Conservation (phyloP, 495 filamentous ascomycete species). For the Hypomontagnella submonticulosa region DNA sequence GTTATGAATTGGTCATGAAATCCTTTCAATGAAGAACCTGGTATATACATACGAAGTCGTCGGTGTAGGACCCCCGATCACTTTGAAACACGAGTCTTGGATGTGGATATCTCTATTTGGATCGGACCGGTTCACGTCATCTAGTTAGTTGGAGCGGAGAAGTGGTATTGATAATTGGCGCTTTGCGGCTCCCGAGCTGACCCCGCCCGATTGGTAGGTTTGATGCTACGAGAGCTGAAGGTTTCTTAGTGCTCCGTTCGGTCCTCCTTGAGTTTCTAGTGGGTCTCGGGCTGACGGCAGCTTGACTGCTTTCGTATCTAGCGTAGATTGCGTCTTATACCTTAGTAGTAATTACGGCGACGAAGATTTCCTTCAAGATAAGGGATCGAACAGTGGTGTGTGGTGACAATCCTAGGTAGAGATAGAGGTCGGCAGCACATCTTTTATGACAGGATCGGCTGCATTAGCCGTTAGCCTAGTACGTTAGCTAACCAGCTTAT, state of each 20-base stretch:
- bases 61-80: constrained; percentile 6
- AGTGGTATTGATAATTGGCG: constrained; percentile 10
- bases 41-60: constrained; percentile 4
- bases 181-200: constrained; percentile 29
- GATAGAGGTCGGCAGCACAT: neutral
- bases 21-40: constrained; percentile 9
- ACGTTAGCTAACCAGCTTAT: constrained; percentile 18
- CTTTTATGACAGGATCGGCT: constrained; percentile 2
- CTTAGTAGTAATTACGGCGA: too few species aligned
- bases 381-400: constrained; percentile 25
- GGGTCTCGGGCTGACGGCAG: constrained; percentile 20
- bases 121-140: constrained; percentile 41
- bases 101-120: constrained; percentile 17
- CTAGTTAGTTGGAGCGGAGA: constrained; percentile 17
- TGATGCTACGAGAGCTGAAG: neutral
- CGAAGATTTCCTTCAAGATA: constrained; percentile 24
- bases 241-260: constrained; percentile 1
- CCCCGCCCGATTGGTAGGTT: constrained; percentile 26
- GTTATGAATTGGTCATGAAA: constrained; percentile 7
- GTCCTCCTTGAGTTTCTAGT: constrained; percentile 7
- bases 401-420: neutral
- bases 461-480: constrained; percentile 13
- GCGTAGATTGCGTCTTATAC: constrained; percentile 22
- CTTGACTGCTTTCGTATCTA: constrained; percentile 25
- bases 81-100: constrained; percentile 18